phyloP scores from a whole-genome alignment of 352 stramenopile species.

The Blastocystis hominis region DNA sequence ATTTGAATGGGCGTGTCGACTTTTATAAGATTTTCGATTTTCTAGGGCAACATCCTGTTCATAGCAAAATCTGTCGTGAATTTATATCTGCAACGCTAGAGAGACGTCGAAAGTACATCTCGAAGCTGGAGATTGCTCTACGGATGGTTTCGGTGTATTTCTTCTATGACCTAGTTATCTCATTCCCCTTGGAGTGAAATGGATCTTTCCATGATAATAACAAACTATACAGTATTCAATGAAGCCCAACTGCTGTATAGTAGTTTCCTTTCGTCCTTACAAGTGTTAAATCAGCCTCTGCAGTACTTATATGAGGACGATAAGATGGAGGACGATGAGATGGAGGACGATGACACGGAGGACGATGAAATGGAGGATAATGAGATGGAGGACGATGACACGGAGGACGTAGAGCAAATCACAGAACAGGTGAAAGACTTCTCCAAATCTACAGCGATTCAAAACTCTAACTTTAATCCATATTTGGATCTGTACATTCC shows the following conservation, averaged over 20 bases:
- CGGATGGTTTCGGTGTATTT: not conserved
- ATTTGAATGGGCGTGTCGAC: conserved; percentile 38
- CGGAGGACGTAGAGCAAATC: not conserved
- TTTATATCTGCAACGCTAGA: not conserved
- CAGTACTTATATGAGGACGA: conserved; percentile 36
- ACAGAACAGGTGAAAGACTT: no score
- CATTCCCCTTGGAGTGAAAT: conserved; percentile 37
- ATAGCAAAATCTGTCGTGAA: not conserved
- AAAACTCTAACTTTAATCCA: not conserved
- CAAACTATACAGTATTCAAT: not conserved
- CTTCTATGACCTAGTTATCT: not conserved
- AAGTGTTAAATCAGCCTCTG: not conserved
- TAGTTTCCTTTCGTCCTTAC: not conserved
- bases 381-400: not conserved
- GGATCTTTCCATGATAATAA: conserved; percentile 14
- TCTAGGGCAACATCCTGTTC: conserved; percentile 35
- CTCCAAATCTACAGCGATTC: not conserved
- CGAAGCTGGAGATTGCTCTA: conserved; percentile 35
- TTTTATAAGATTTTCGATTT: not conserved
- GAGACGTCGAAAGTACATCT: not conserved
- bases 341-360: not conserved
- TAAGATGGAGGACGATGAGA: not conserved
- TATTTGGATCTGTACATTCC: not conserved
- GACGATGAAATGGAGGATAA: not conserved
- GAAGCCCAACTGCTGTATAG: not conserved